Percentiles rank a stretch among this genome's conserved stretches.
Conservation (phyloP, 75 land plant species). For the Selaginella tamariscina region DNA sequence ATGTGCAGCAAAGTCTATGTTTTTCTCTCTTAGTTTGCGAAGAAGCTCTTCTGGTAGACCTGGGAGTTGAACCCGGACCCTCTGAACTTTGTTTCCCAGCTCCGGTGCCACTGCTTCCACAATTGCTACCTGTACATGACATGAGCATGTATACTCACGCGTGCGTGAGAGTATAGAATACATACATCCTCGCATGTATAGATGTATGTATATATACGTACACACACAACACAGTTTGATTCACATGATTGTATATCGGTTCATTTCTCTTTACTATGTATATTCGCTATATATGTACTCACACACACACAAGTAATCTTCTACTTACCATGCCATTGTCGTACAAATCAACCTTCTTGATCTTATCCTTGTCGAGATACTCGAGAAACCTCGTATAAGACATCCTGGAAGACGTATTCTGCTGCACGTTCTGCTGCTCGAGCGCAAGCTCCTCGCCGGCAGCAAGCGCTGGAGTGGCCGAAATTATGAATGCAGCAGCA, state of each 20-base stretch:
- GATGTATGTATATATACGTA: too few relatives aligned
- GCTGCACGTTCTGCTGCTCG: constrained; percentile 49
- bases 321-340: constrained; percentile 97
- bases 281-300: too few relatives aligned
- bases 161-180: too few relatives aligned
- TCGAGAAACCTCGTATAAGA: constrained; percentile 91
- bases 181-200: too few relatives aligned
- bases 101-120: constrained; percentile 5
- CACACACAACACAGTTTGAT: too few relatives aligned
- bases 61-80: constrained; percentile 8
- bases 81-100: constrained; percentile 5
- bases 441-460: constrained; percentile 30
- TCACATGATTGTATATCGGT: too few relatives aligned
- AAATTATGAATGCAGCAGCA: constrained; percentile 31
- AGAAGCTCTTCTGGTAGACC: neutral
- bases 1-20: constrained; percentile 10
- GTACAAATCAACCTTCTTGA: constrained; percentile 74
- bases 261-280: too few relatives aligned
- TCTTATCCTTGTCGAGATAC: constrained; percentile 88
- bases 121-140: too few relatives aligned
- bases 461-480: constrained; percentile 34
- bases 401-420: constrained; percentile 91
- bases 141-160: too few relatives aligned
- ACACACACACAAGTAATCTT: too few relatives aligned
- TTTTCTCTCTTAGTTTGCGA: neutral